Percentiles rank a stretch among this genome's conserved stretches.
These are phyloP conservation scores for Trichophyton mentagrophytes DNA, from an alignment of 2,329 filamentous ascomycete genomes.

Conservation along the genomic window DNA sequence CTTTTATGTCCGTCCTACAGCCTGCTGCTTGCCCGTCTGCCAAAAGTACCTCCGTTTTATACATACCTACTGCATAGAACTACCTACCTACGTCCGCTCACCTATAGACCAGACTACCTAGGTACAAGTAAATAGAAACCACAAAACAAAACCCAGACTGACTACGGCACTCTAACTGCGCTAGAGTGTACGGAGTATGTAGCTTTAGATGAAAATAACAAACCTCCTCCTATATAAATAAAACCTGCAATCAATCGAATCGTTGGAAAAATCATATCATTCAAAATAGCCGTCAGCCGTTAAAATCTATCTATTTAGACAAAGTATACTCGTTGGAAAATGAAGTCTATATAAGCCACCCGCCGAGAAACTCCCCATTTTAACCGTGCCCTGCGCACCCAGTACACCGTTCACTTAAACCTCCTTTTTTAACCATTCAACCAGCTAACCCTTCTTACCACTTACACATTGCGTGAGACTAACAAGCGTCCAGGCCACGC, in stretches of 20 bases:
- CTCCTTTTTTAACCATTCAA: slow-evolving; percentile 13
- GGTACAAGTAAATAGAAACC: neutral
- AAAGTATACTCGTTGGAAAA: neutral
- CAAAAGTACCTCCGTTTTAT: neutral
- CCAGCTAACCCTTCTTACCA: slow-evolving; percentile 28
- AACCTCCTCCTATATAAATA: too few relatives aligned
- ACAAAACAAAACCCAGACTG: neutral
- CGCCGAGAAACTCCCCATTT: neutral
- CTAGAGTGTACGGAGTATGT: neutral
- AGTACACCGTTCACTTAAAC: too few relatives aligned
- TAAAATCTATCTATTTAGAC: neutral
- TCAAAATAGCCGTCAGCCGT: neutral
- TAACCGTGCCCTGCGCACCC: too few relatives aligned
- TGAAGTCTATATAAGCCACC: neutral
- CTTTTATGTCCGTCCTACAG: neutral
- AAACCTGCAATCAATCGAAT: too few relatives aligned
- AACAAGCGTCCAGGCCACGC: slow-evolving; percentile 32
- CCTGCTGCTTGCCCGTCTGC: neutral
- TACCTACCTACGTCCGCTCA: neutral
- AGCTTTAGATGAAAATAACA: too few relatives aligned
- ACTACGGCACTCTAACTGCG: neutral
- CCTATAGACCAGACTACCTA: neutral
- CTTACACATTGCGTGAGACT: slow-evolving; percentile 28
- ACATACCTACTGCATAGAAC: neutral
- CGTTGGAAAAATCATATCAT: neutral